Conservation (phyloP, 345 rosid genomes). For the Melaleuca quinquenervia region DNA sequence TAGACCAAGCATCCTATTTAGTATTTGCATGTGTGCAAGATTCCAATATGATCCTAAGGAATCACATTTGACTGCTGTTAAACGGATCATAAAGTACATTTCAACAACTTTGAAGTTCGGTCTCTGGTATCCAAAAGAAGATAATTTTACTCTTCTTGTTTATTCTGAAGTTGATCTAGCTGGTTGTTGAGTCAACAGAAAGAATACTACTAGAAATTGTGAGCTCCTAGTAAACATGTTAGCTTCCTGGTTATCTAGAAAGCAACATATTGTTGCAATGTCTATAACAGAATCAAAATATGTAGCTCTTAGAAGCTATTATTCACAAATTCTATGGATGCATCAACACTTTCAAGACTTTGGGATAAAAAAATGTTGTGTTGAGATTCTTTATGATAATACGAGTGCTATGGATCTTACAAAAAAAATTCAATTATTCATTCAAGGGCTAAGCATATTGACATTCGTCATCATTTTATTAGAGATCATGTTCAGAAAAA, state of each 20-base stretch:
- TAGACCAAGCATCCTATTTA: not conserved
- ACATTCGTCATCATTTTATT: not conserved
- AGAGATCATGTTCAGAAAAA: not conserved
- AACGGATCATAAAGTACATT: not conserved
- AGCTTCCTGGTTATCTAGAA: not conserved
- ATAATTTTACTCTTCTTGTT: not conserved
- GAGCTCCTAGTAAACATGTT: not conserved
- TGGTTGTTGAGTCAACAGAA: not conserved
- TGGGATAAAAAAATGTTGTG: no score
- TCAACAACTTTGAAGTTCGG: not conserved
- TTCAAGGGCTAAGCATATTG: not conserved
- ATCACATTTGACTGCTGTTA: not conserved
- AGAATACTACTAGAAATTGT: not conserved
- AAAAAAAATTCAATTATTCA: no score
- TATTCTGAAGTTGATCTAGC: not conserved
- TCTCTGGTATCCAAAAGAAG: not conserved
- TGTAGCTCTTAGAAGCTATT: no score
- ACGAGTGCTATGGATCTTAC: no score
- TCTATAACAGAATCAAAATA: no score
- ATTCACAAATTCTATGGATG: no score
- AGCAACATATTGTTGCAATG: not conserved
- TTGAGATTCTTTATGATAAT: no score
- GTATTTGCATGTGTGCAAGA: not conserved
- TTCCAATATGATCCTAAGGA: not conserved
- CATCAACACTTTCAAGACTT: no score